Conservation (phyloP, 345 rosid species). For the Cochlearia excelsa region DNA sequence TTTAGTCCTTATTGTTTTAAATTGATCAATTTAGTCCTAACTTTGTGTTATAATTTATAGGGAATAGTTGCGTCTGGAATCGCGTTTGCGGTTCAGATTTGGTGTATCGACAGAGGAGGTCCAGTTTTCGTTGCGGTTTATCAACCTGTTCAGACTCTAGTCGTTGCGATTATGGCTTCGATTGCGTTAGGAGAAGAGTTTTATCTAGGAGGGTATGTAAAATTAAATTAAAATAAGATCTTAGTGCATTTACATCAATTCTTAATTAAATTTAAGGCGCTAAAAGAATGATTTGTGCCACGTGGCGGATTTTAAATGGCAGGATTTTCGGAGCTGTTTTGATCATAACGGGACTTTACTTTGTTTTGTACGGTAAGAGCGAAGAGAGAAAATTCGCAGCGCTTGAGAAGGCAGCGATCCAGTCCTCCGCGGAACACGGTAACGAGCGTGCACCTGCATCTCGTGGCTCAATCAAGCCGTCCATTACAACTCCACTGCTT, state of each 20-base stretch:
- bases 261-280: background rate
- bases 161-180: slow-evolving; percentile 96
- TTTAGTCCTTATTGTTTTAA: no score
- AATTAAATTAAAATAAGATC: slow-evolving; percentile 6
- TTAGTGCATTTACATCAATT: background rate
- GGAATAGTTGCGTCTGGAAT: slow-evolving; percentile 98
- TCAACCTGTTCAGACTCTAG: slow-evolving; percentile 97
- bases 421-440: slow-evolving; percentile 57
- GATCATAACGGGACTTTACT: slow-evolving; percentile 77
- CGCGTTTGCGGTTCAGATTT: slow-evolving; percentile 96
- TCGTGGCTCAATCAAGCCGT: slow-evolving; percentile 51
- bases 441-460: slow-evolving; percentile 45
- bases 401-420: slow-evolving; percentile 54
- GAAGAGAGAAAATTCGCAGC: slow-evolving; percentile 65
- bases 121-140: slow-evolving; percentile 98
- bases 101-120: slow-evolving; percentile 99
- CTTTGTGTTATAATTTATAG: slow-evolving; percentile 37
- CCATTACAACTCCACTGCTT: slow-evolving; percentile 78
- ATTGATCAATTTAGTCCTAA: no score
- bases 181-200: slow-evolving; percentile 84
- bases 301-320: slow-evolving; percentile 25
- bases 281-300: background rate
- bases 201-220: slow-evolving; percentile 84
- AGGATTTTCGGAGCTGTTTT: slow-evolving; percentile 86
- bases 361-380: slow-evolving; percentile 88